Conservation (phyloP, 495 filamentous ascomycete genomes). For the Aspergillus haitiensis region DNA sequence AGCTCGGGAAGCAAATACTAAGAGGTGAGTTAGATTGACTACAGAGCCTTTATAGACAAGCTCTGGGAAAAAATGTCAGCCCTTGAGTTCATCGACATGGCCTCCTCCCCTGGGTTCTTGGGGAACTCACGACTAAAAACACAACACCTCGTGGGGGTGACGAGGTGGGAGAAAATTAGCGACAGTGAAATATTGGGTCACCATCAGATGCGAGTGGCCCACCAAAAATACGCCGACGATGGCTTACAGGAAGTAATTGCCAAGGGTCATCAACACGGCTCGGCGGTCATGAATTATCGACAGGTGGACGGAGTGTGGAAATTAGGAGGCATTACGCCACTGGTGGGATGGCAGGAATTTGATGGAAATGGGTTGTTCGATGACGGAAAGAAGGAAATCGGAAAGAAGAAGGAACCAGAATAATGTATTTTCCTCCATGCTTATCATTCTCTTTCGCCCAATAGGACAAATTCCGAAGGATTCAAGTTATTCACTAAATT, state of each 20-base stretch:
- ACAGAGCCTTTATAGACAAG: constrained; percentile 36
- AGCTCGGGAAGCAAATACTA: neutral
- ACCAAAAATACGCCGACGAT: constrained; percentile 45
- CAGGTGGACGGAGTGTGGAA: constrained; percentile 80
- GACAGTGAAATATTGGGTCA: constrained; percentile 68
- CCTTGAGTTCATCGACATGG: constrained; percentile 69
- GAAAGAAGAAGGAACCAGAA: neutral
- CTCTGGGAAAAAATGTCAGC: constrained; percentile 72
- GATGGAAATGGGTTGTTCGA: constrained; percentile 57
- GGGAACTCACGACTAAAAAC: constrained; percentile 71
- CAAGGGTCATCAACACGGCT: constrained; percentile 64
- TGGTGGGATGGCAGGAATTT: constrained; percentile 71
- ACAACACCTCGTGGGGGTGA: constrained; percentile 74
- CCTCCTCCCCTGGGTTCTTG: constrained; percentile 63
- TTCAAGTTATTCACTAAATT: no score
- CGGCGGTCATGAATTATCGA: constrained; percentile 69
- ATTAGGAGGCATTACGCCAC: constrained; percentile 71
- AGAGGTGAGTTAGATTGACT: constrained; percentile 55
- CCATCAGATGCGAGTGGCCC: constrained; percentile 77
- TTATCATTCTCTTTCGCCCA: neutral
- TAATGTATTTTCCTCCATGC: neutral
- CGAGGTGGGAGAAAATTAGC: constrained; percentile 67
- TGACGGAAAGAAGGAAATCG: constrained; percentile 5
- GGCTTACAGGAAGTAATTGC: constrained; percentile 31
- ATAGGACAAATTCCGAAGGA: neutral